These are phyloP conservation scores for Quercus glauca DNA, from an alignment of 306 rosid genomes.

Conservation along the genomic window DNA sequence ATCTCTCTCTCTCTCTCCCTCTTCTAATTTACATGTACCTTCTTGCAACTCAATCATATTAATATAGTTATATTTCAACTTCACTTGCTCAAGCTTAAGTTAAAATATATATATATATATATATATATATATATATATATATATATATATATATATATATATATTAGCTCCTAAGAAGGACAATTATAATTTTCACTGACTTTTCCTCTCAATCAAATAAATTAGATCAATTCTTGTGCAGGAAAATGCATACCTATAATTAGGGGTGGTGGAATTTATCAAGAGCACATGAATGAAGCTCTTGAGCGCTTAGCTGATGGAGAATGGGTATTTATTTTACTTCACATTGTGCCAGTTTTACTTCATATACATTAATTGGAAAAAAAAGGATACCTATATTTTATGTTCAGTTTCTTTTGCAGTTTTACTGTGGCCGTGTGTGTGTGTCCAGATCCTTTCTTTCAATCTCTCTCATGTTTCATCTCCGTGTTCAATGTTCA, in stretches of 20 bases:
- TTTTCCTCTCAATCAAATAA: too few relatives aligned
- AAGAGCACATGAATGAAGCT: slow-evolving; percentile 87
- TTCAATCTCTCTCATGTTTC: not conserved
- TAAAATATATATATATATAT: too few relatives aligned
- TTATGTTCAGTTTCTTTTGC: not conserved
- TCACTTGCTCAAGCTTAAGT: too few relatives aligned
- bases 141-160: too few relatives aligned
- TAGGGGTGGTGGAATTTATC: slow-evolving; percentile 91
- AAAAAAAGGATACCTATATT: not conserved
- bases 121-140: too few relatives aligned
- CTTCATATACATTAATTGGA: not conserved
- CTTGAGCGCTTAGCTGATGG: slow-evolving; percentile 69
- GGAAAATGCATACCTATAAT: slow-evolving; percentile 96
- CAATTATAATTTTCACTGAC: too few relatives aligned
- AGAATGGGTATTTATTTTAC: slow-evolving; percentile 64
- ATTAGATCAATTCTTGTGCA: slow-evolving; percentile 17
- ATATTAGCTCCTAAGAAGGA: too few relatives aligned
- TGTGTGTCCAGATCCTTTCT: not conserved
- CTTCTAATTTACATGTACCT: too few relatives aligned
- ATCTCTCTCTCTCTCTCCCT: not conserved
- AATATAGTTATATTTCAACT: too few relatives aligned
- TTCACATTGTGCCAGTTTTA: slow-evolving; percentile 8
- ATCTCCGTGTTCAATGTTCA: not conserved
- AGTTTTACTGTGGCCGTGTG: not conserved
- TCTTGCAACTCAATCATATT: too few relatives aligned